These are phyloP conservation scores for Rhodotorula sp. DNA, from an alignment of 1,284 basidiomycete species.

Conservation along the genomic window DNA sequence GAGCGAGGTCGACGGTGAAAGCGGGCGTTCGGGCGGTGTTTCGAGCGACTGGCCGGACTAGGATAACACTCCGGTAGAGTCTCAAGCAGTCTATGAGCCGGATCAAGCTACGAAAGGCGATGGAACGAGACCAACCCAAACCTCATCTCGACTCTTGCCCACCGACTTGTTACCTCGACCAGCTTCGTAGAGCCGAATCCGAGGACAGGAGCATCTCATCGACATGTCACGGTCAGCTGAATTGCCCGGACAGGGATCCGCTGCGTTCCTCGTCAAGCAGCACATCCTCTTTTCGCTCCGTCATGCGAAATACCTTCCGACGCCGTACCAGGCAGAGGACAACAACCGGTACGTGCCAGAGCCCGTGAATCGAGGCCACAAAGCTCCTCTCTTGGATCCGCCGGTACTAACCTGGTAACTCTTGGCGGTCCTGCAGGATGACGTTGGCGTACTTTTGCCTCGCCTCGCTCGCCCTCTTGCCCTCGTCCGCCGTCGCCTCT, in stretches of 20 bases:
- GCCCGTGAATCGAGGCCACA: fast-evolving
- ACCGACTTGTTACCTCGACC: too few relatives aligned
- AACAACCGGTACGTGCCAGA: constrained; percentile 27
- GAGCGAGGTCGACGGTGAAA: too few relatives aligned
- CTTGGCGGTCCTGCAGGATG: constrained; percentile 30
- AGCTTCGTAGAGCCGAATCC: too few relatives aligned
- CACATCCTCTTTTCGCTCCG: constrained; percentile 39
- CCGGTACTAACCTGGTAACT: too few relatives aligned
- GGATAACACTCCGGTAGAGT: not conserved
- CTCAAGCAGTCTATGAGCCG: too few relatives aligned
- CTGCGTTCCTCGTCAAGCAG: constrained; percentile 26
- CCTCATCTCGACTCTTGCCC: too few relatives aligned
- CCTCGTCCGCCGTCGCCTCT: constrained; percentile 21
- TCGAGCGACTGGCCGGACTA: not conserved
- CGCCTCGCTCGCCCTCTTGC: constrained; percentile 39
- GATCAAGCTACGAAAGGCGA: too few relatives aligned
- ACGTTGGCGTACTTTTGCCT: constrained; percentile 45
- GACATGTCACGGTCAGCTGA: not conserved
- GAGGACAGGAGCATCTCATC: too few relatives aligned
- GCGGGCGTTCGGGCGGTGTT: too few relatives aligned
- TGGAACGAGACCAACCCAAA: too few relatives aligned
- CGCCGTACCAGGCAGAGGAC: constrained; percentile 42
- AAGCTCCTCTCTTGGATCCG: fast-evolving
- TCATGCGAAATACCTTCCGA: constrained; percentile 40
- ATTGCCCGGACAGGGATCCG: too few relatives aligned